Percentiles rank a stretch among this genome's conserved stretches.
These are phyloP conservation scores for Hemisphaericaspora xylofermentans DNA, from an alignment of 1,139 yeast species.

Conservation along the genomic window DNA sequence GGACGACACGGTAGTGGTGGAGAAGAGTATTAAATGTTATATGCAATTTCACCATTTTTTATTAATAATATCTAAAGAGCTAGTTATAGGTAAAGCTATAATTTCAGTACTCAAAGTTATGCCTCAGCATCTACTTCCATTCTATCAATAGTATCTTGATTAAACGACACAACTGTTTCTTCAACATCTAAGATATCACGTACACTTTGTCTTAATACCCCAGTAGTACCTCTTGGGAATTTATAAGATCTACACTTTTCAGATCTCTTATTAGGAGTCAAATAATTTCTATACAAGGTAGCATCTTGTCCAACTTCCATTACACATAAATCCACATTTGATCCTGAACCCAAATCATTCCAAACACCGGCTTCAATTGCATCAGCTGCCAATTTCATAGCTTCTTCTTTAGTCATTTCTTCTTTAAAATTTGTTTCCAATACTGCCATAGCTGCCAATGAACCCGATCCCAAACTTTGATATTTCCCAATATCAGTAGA, in stretches of 20 bases:
- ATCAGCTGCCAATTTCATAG: conserved; percentile 82
- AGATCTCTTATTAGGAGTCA: conserved; percentile 86
- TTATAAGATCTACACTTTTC: conserved; percentile 78
- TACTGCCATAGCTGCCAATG: conserved; percentile 99
- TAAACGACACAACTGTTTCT: conserved; percentile 54
- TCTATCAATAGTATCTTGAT: conserved; percentile 39
- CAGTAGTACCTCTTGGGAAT: conserved; percentile 91
- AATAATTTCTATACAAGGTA: conserved; percentile 75
- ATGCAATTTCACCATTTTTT: too few relatives aligned
- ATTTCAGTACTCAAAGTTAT: too few relatives aligned
- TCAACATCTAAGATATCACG: conserved; percentile 68
- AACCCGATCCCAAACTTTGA: conserved; percentile 92
- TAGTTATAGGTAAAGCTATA: too few relatives aligned
- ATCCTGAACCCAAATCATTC: conserved; percentile 98
- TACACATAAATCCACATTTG: conserved; percentile 94
- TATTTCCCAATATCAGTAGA: conserved; percentile 94
- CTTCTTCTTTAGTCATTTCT: conserved; percentile 80
- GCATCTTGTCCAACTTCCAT: conserved; percentile 94
- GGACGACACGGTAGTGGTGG: too few relatives aligned
- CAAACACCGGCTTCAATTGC: conserved; percentile 98
- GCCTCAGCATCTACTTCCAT: conserved; percentile 73
- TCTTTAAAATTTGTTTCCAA: conserved; percentile 84
- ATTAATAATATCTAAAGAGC: too few relatives aligned
- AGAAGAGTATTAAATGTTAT: too few relatives aligned
- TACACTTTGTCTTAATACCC: conserved; percentile 65